These are phyloP conservation scores for Zygosaccharomyces bailii DNA, from an alignment of 805 yeast species.

Conservation along the genomic window DNA sequence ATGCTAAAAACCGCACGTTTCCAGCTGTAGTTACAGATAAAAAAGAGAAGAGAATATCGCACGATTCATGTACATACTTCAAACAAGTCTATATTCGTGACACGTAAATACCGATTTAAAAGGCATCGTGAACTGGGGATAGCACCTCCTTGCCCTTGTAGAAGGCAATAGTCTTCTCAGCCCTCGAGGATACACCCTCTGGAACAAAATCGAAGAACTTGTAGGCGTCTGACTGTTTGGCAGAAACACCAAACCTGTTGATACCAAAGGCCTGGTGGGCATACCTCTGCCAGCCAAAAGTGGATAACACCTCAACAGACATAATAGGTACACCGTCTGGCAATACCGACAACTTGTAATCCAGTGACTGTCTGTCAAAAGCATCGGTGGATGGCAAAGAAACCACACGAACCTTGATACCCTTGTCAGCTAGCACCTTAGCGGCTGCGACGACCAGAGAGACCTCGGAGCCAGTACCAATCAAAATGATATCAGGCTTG, in stretches of 20 bases:
- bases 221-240: conserved; percentile 79
- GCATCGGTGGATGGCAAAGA: conserved; percentile 91
- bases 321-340: conserved; percentile 93
- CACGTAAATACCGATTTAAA: conserved; percentile 39
- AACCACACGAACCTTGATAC: conserved; percentile 73
- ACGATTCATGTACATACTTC: conserved; percentile 1
- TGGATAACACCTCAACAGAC: conserved; percentile 90
- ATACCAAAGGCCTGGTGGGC: conserved; percentile 96
- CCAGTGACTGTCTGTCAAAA: conserved; percentile 77
- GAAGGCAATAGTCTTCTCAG: conserved; percentile 70
- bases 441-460: conserved; percentile 77
- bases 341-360: conserved; percentile 79
- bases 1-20: too few species aligned
- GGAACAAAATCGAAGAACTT: conserved; percentile 85
- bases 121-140: conserved; percentile 80
- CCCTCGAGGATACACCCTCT: conserved; percentile 88
- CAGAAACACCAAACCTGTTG: conserved; percentile 95
- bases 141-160: conserved; percentile 70
- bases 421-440: conserved; percentile 55
- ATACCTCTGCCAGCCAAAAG: conserved; percentile 91
- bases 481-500: conserved; percentile 67
- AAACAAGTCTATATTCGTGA: conserved; percentile 8
- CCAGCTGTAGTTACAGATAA: too few species aligned
- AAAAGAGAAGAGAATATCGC: too few species aligned
- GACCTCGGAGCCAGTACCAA: conserved; percentile 93